Conservation (phyloP, 208 protist genomes). For the Kentomonas sorsogonicus region DNA sequence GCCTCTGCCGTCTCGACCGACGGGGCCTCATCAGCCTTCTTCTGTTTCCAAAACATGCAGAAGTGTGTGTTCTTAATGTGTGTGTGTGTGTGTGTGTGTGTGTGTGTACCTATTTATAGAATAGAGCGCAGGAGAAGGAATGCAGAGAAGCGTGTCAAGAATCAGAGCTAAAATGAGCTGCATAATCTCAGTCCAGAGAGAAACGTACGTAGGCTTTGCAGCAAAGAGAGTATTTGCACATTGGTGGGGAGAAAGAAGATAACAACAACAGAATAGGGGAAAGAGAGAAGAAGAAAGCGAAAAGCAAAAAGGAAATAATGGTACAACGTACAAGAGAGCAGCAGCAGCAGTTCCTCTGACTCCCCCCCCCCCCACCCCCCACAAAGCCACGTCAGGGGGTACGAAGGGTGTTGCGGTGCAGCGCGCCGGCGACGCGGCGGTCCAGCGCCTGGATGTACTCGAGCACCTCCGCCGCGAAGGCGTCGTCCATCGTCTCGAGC, state of each 20-base stretch:
- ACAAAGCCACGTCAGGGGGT: not conserved
- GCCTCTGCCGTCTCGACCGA: too few relatives aligned
- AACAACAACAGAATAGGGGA: not conserved
- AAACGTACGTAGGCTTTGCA: too few relatives aligned
- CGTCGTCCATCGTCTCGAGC: conserved; percentile 9
- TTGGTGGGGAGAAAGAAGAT: too few relatives aligned
- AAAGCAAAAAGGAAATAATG: not conserved
- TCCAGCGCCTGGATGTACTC: conserved; percentile 78
- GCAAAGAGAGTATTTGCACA: too few relatives aligned
- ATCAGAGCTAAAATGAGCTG: too few relatives aligned
- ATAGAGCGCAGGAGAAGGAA: too few relatives aligned
- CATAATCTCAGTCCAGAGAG: too few relatives aligned
- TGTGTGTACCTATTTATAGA: too few relatives aligned
- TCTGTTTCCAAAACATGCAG: not conserved
- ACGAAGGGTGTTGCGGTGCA: too few relatives aligned
- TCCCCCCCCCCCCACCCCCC: not conserved
- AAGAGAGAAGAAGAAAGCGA: not conserved
- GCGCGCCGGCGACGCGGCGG: conserved; percentile 55
- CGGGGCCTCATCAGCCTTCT: conserved; percentile 4
- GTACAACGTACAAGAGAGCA: not conserved
- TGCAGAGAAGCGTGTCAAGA: too few relatives aligned
- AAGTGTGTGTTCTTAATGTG: too few relatives aligned
- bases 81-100: too few relatives aligned
- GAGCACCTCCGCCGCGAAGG: conserved; percentile 75
- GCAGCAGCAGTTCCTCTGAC: not conserved